Evolutionary conservation across 441 rosid genomes (phyloP), one percentile per base, ranked within the genome.

Genomic region (Adansonia rubrostipa): DNA sequence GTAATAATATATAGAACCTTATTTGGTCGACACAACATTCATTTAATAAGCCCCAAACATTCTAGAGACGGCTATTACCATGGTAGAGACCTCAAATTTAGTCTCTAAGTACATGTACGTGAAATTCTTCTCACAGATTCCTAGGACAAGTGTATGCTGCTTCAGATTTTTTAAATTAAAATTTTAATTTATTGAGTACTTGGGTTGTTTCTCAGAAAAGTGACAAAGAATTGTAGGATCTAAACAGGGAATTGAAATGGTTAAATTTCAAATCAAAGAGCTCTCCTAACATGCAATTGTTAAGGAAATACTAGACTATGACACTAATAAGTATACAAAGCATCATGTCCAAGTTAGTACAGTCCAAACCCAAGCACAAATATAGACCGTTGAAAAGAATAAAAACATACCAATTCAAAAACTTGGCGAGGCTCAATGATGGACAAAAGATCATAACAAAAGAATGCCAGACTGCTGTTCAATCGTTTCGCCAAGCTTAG

Each of bases 401-500:
- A 51, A 36, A 73, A 82, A 67, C 95, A 42, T 92, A 97, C 99
- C 95, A 97, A 76, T 81, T 97, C 99, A 86, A 95, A 97, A 79
- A 95, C 99, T 87, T 95, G 99, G 78, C 97, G 93, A 73, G 99
- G 99, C 87, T 97, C 99, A 85, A 95, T 89, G 80, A 93, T 88
- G 58, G 97, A 95, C 80, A 97, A 84, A 74, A 97, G 97, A 90
- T 97, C 99, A 84, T 95, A 97, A 74, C 99, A 97, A 85, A 97
- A 93, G 86, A 97, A 97, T 84, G 97, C 99, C 92, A 97, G 86
- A 88, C 99, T 93, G 89, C 98, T 95, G 84, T 94, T 97, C 87
- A 97, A 85, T 79, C 95, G 96, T 85, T 92, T 97, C 70, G 98
- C 99, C 88, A 97, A 87, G 89, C 92, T 92, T 82, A 94, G 85